phyloP scores from a whole-genome alignment of 2,329 filamentous ascomycete species.

The Mycocentrospora acerina region DNA sequence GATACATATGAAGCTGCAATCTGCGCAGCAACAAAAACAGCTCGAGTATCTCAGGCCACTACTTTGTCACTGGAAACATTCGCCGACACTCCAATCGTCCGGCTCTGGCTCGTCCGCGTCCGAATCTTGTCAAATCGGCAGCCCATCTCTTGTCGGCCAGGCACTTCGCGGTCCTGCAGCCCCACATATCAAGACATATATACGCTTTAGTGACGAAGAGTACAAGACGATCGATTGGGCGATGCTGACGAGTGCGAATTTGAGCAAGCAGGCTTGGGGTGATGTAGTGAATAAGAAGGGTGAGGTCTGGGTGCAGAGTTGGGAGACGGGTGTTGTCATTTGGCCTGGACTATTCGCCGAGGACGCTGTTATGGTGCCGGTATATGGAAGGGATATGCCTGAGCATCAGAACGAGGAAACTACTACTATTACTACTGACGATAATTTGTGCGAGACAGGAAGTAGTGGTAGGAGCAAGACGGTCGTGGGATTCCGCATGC shows the following conservation, averaged over 20 bases:
- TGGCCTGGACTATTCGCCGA: slow-evolving; percentile 65
- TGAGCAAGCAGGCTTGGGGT: slow-evolving; percentile 90
- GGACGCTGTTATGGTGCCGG: slow-evolving; percentile 62
- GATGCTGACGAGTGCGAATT: slow-evolving; percentile 83
- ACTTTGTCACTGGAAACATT: slow-evolving; percentile 71
- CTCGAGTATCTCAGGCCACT: slow-evolving; percentile 69
- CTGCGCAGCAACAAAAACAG: slow-evolving; percentile 70
- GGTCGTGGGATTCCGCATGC: slow-evolving; percentile 71
- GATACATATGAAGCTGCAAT: slow-evolving; percentile 79
- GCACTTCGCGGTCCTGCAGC: slow-evolving; percentile 60
- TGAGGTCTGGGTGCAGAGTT: slow-evolving; percentile 73
- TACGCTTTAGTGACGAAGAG: slow-evolving; percentile 58
- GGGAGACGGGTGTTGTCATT: slow-evolving; percentile 79
- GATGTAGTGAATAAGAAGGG: slow-evolving; percentile 58
- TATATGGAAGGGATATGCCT: slow-evolving; percentile 65
- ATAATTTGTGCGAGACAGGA: background rate
- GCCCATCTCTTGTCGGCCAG: too few species aligned
- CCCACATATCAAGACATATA: slow-evolving; percentile 88
- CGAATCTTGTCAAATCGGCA: slow-evolving; percentile 1
- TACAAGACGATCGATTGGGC: slow-evolving; percentile 72
- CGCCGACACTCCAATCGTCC: background rate
- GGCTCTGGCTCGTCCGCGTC: background rate
- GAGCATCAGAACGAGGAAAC: background rate
- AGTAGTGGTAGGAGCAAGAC: slow-evolving; percentile 4
- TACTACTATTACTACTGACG: too few species aligned